Evolutionary conservation across 1,139 yeast genomes (phyloP).

Genomic region (Yamadazyma diospyri): DNA sequence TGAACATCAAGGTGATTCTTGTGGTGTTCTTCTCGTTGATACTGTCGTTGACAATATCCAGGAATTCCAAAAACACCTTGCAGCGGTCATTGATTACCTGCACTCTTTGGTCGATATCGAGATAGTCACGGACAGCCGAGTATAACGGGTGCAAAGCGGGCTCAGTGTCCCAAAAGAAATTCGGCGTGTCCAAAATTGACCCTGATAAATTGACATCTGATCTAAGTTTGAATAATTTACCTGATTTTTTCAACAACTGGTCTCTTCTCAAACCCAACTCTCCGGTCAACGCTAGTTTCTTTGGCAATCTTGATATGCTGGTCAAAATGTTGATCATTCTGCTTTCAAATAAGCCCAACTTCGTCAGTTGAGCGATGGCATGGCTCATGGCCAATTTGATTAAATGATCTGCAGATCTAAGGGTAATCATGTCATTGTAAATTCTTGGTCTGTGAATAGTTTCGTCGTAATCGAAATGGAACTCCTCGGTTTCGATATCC

Average conservation of each 20-base stretch:
- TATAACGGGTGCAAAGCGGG: slow-evolving; percentile 93
- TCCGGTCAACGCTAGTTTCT: slow-evolving; percentile 86
- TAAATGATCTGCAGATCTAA: slow-evolving; percentile 87
- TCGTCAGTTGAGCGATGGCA: slow-evolving; percentile 95
- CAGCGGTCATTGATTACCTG: slow-evolving; percentile 91
- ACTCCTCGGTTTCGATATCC: slow-evolving; percentile 92
- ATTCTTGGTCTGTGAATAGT: slow-evolving; percentile 83
- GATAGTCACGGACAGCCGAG: slow-evolving; percentile 82
- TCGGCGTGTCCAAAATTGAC: slow-evolving; percentile 91
- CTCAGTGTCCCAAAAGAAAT: slow-evolving; percentile 93
- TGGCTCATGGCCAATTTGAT: slow-evolving; percentile 91
- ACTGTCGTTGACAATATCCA: slow-evolving; percentile 89
- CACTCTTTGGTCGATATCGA: slow-evolving; percentile 92
- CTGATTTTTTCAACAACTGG: slow-evolving; percentile 81
- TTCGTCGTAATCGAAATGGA: slow-evolving; percentile 85
- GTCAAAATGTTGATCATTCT: slow-evolving; percentile 81
- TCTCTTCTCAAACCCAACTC: slow-evolving; percentile 74
- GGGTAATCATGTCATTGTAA: slow-evolving; percentile 89
- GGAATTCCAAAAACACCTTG: slow-evolving; percentile 87
- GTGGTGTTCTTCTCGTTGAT: slow-evolving; percentile 91
- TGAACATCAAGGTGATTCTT: slow-evolving; percentile 87
- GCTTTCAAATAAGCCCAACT: slow-evolving; percentile 85
- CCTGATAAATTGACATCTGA: slow-evolving; percentile 93
- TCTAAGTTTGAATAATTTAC: slow-evolving; percentile 80
- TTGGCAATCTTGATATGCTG: slow-evolving; percentile 84